phyloP scores from a whole-genome alignment of 306 rosid genomes.

The Castanea crenata region DNA sequence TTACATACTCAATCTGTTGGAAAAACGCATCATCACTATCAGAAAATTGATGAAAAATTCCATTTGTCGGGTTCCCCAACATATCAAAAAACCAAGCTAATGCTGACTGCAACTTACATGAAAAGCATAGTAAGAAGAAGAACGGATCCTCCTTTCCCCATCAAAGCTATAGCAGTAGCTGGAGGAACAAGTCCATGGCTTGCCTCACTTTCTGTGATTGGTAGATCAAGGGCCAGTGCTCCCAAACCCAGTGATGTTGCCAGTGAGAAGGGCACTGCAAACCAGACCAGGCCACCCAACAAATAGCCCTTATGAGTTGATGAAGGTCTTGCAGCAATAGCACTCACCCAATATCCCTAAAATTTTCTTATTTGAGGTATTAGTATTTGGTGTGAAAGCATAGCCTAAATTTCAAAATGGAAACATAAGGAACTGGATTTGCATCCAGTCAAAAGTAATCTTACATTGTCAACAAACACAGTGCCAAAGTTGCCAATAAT shows the following conservation, averaged over 20 bases:
- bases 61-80: background rate
- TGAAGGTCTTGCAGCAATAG: slow-evolving; percentile 93
- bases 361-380: slow-evolving; percentile 19
- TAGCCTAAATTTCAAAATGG: background rate
- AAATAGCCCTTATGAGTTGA: slow-evolving; percentile 94
- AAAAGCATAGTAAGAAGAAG: slow-evolving; percentile 95
- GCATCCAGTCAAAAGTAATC: slow-evolving; percentile 20
- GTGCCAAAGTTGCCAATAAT: slow-evolving; percentile 92
- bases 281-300: slow-evolving; percentile 97
- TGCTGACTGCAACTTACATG: slow-evolving; percentile 51
- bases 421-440: slow-evolving; percentile 11
- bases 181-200: slow-evolving; percentile 92
- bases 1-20: too few relatives aligned
- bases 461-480: slow-evolving; percentile 91
- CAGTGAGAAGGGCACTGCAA: slow-evolving; percentile 95
- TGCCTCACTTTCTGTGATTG: slow-evolving; percentile 70
- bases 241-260: slow-evolving; percentile 91
- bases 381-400: background rate
- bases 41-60: background rate
- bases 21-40: background rate
- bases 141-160: slow-evolving; percentile 91
- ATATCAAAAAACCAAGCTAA: background rate
- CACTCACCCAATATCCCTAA: slow-evolving; percentile 98
- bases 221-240: slow-evolving; percentile 92
- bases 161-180: slow-evolving; percentile 90